Conservation (phyloP, 306 rosid genomes). For the Dicorynia guianensis region DNA sequence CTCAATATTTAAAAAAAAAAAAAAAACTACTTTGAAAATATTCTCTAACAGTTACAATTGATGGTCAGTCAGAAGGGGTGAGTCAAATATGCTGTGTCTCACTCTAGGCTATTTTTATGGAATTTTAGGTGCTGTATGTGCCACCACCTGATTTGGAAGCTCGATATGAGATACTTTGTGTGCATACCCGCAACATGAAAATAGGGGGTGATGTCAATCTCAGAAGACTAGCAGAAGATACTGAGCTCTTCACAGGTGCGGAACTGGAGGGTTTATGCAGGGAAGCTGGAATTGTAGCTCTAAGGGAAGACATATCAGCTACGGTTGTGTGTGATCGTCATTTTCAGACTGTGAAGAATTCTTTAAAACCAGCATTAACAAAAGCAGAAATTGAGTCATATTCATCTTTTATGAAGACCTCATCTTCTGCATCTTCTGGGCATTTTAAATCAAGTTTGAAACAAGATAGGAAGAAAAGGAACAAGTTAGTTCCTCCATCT, state of each 20-base stretch:
- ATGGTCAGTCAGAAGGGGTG: conserved; percentile 10
- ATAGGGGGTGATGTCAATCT: conserved; percentile 69
- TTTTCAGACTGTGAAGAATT: conserved; percentile 67
- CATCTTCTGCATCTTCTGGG: conserved; percentile 42
- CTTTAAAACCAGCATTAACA: conserved; percentile 75
- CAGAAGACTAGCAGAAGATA: conserved; percentile 67
- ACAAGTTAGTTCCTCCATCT: conserved; percentile 25
- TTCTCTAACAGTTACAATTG: conserved; percentile 1
- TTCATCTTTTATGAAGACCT: conserved; percentile 63
- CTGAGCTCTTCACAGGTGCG: conserved; percentile 91
- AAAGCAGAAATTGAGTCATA: conserved; percentile 58
- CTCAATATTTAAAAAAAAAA: not conserved
- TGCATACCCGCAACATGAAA: conserved; percentile 77
- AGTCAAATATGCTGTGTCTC: conserved; percentile 17
- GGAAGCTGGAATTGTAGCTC: conserved; percentile 88
- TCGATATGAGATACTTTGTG: conserved; percentile 75
- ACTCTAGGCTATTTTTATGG: conserved; percentile 29
- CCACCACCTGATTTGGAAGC: conserved; percentile 92
- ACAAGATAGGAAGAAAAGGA: conserved; percentile 11
- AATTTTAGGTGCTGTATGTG: conserved; percentile 80
- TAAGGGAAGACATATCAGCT: conserved; percentile 80
- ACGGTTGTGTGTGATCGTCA: conserved; percentile 63
- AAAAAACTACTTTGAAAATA: not conserved
- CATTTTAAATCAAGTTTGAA: conserved; percentile 39
- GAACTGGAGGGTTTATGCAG: conserved; percentile 84